Conservation (phyloP, 1,139 yeast genomes). For the Trichomonascaceae sp. region DNA sequence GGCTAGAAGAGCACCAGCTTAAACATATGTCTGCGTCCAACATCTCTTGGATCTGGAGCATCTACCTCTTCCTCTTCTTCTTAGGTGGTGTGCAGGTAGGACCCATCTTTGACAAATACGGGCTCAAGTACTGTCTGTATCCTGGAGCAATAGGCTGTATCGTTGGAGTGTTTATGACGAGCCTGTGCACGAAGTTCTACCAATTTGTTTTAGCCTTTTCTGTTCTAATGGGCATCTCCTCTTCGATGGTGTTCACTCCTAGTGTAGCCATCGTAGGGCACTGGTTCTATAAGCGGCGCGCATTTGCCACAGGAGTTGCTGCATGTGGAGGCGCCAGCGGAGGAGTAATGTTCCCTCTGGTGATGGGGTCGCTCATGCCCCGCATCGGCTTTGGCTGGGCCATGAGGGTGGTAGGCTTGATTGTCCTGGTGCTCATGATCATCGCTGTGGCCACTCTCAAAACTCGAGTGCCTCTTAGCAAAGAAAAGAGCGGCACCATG, state of each 20-base stretch:
- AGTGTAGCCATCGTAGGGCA: slow-evolving; percentile 47
- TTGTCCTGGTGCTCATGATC: slow-evolving; percentile 29
- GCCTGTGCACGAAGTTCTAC: slow-evolving; percentile 38
- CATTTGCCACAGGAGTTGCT: slow-evolving; percentile 42
- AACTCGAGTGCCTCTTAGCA: slow-evolving; percentile 27
- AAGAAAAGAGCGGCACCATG: slow-evolving; percentile 17
- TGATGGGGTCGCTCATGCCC: slow-evolving; percentile 35
- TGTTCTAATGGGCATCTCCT: slow-evolving; percentile 42
- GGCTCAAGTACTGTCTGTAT: slow-evolving; percentile 17
- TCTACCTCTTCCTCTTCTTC: slow-evolving; percentile 42
- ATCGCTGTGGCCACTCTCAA: slow-evolving; percentile 31
- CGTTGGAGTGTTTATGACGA: slow-evolving; percentile 39
- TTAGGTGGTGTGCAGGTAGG: slow-evolving; percentile 50
- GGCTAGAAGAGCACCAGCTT: slow-evolving; percentile 38
- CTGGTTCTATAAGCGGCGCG: slow-evolving; percentile 45
- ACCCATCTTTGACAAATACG: slow-evolving; percentile 40
- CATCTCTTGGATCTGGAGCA: slow-evolving; percentile 52
- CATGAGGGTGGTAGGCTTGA: slow-evolving; percentile 40
- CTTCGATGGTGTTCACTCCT: slow-evolving; percentile 46
- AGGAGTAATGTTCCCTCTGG: slow-evolving; percentile 44
- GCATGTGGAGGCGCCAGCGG: slow-evolving; percentile 55
- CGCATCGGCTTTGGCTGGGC: slow-evolving; percentile 51
- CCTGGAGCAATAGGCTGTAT: slow-evolving; percentile 37
- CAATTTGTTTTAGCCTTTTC: slow-evolving; percentile 52
- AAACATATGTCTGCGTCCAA: slow-evolving; percentile 30